Evolutionary conservation across 805 yeast genomes (phyloP).

Genomic region (Yarrowia alimentaria): DNA sequence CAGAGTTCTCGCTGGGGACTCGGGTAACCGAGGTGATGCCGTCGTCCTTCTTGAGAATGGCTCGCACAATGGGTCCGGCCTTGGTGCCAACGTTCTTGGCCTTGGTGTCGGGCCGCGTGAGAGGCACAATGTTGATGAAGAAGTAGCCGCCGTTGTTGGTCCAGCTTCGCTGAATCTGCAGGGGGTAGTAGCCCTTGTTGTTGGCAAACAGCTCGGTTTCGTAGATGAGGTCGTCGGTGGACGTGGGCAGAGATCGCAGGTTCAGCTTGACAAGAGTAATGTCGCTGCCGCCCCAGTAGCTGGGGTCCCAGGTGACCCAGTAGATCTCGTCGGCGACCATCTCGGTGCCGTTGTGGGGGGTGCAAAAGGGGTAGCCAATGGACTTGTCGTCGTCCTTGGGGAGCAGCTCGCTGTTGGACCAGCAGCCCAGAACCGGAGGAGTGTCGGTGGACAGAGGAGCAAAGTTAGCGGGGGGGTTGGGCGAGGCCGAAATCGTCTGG

Average conservation of each 20-base stretch:
- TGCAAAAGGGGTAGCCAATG: constrained; percentile 46
- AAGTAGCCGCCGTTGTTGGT: constrained; percentile 40
- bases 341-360: constrained; percentile 45
- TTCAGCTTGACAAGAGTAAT: constrained; percentile 42
- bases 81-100: constrained; percentile 44
- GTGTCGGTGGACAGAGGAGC: constrained; percentile 44
- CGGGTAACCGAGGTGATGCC: constrained; percentile 40
- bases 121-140: constrained; percentile 44
- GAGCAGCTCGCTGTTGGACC: constrained; percentile 46
- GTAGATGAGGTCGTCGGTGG: constrained; percentile 39
- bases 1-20: constrained; percentile 45
- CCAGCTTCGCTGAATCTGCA: constrained; percentile 35
- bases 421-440: constrained; percentile 48
- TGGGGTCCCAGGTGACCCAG: constrained; percentile 52
- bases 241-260: constrained; percentile 42
- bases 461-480: constrained; percentile 43
- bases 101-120: constrained; percentile 40
- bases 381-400: constrained; percentile 35
- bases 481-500: constrained; percentile 44
- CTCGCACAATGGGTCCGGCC: constrained; percentile 45
- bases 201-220: constrained; percentile 42
- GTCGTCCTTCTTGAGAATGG: constrained; percentile 39
- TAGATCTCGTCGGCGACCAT: constrained; percentile 49
- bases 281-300: constrained; percentile 44
- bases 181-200: constrained; percentile 45